Evolutionary conservation across 208 protist genomes (phyloP).

Genomic region (Wallacemonas sp.): DNA sequence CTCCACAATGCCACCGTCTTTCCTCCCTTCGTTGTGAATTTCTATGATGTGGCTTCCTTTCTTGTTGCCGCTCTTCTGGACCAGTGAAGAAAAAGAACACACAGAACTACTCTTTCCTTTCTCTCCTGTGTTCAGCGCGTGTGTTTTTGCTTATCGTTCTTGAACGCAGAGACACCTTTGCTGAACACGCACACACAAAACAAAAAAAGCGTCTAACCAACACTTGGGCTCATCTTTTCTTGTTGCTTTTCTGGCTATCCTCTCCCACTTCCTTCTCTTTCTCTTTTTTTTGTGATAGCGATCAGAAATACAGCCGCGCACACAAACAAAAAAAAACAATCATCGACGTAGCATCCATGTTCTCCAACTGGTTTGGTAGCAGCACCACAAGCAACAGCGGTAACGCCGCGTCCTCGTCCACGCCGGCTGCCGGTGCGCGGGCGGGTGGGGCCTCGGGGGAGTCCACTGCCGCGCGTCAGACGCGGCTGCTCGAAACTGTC

Average conservation of each 20-base stretch:
- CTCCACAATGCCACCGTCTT: too few species aligned
- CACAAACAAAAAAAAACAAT: too few species aligned
- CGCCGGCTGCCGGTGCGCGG: background rate
- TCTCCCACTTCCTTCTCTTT: slow-evolving; percentile 13
- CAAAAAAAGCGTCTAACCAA: too few species aligned
- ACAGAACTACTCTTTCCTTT: slow-evolving; percentile 1
- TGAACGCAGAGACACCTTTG: too few species aligned
- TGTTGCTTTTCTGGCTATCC: slow-evolving; percentile 5
- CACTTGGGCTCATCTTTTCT: background rate
- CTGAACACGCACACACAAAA: too few species aligned
- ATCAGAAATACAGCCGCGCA: background rate
- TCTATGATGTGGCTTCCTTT: too few species aligned
- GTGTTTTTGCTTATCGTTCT: too few species aligned
- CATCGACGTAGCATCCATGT: background rate
- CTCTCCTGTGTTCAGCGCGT: background rate
- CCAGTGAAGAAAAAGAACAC: too few species aligned
- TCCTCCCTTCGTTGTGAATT: too few species aligned
- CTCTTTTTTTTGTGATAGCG: background rate
- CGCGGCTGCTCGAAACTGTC: slow-evolving; percentile 24
- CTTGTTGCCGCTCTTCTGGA: too few species aligned
- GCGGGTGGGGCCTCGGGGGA: too few species aligned
- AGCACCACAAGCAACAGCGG: background rate
- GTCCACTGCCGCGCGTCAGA: background rate
- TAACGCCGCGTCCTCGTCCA: background rate
- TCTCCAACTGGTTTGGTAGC: background rate